These are phyloP conservation scores for Colletotrichum sp. DNA, from an alignment of 2,329 filamentous ascomycete genomes.

Conservation along the genomic window DNA sequence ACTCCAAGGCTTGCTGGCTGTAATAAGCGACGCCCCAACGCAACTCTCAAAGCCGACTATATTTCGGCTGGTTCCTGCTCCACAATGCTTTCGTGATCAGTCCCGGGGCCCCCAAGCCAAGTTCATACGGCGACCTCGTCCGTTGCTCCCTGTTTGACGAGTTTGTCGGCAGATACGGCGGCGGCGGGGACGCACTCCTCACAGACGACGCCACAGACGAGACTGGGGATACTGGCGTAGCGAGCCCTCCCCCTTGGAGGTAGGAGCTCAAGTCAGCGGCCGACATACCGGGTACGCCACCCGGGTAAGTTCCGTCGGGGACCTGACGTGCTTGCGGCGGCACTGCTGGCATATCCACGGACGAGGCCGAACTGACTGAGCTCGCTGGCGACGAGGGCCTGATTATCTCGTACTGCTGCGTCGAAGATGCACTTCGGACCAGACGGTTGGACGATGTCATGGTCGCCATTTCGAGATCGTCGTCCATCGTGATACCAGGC, in stretches of 20 bases:
- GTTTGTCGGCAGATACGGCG: conserved; percentile 8
- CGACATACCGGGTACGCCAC: neutral
- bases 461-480: conserved; percentile 5
- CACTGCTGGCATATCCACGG: neutral
- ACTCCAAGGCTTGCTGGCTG: neutral
- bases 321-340: neutral
- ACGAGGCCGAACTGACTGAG: neutral
- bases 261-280: conserved; percentile 10
- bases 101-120: conserved; percentile 8
- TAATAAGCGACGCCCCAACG: neutral
- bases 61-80: neutral
- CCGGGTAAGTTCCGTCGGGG: neutral
- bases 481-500: neutral
- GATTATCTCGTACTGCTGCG: conserved; percentile 8
- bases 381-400: conserved; percentile 3
- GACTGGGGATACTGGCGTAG: neutral
- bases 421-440: neutral
- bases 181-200: conserved; percentile 6
- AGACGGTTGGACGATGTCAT: neutral
- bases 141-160: neutral
- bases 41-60: neutral
- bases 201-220: neutral
- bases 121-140: neutral
- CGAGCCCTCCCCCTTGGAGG: conserved; percentile 3
- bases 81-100: neutral